Base-by-base conservation (phyloP, 169 alveolate genomes). In the Cryptosporidium andersoni region DNA sequence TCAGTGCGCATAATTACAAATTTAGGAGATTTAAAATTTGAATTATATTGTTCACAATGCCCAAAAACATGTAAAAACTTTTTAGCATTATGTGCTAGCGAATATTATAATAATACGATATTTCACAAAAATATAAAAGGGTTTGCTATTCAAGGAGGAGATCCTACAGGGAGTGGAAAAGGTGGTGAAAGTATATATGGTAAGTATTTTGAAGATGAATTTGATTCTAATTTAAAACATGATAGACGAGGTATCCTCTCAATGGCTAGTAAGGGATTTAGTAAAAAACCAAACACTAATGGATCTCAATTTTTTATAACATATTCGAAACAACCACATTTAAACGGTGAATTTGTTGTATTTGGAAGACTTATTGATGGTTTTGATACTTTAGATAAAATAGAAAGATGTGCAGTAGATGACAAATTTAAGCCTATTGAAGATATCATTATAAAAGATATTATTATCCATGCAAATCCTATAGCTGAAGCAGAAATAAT, bases 101-200 rank as follows among this genome's bases (percentile, higher is more conserved):
- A 96, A 40, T 95, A 95, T 88, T 96, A 95, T 88, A 94, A 94
- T 85, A 88, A 92, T 80, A 89, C 95, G n/a, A 81, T 88, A 45
- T 95, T 91, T 82, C 93, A 90, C 88, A 96, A 99, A 90, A 93
- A 97, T 53, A 95, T 98, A 25, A 94, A 94, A 85, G 97, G 98
- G 45, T 98, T 98, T 88, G 94, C 96, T 90, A 94, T 98, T 53
- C 98, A 98, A 92, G 99, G 98, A 7, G 99, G 99, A 3, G 99
- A 97, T 81, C 99, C 99, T 0, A 96, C 99, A 7, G 98, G 98
- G 64, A 95, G 98, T 12, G 99, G 99, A 64, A 94, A 95, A 80
- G 99, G 99, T 7, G 99, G 99, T 8, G 97, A 95, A 90, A 95
- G 99, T 68, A 96, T 97, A 45, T 98, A 95, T 85, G 98, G 98